Base-by-base conservation (phyloP, 169 alveolate species). In the Plasmodium yoelii region DNA sequence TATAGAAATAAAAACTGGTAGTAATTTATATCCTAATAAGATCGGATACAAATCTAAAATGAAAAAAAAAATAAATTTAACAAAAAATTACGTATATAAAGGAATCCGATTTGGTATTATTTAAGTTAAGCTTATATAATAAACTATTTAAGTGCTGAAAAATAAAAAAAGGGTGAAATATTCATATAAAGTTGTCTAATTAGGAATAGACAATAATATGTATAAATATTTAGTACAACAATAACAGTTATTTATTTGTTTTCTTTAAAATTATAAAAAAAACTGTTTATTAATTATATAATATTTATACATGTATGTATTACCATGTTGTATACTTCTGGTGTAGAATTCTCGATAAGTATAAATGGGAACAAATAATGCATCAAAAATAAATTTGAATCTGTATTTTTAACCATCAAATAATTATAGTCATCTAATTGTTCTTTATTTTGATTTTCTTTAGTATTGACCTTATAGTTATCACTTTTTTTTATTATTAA, bases 331-430 rank as follows among this genome's bases (percentile, higher is more conserved):
- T 18, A 44, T 26, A 9, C 15, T 42, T 67, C 34, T 68, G 65
- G 65, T 19, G 65, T 72, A 64, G 15, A 80, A 28, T 39, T 24
- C 15, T 80, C 90, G 24, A 80, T 59, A 60, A 80, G 80, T 47
- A 80, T 28, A 80, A 80, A 59, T 34, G 90, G 90, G 51, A 80
- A 80, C 46, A 80, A 65, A 67, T 80, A 80, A 47, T 80, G 90
- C 82, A 65, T 80, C 18, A 61, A 67, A 65, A 80, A 80, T 69
- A 80, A 64, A 80, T 80, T 80, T 59, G 80, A 55, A 24, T 80
- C 68, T 10, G 68, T 80, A 51, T 80, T 80, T 59, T 80, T 80
- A 9, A 80, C 56, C 90, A 80, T 80, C 90, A 80, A 42, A 60
- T 80, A 80, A 28, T 65, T 9, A 44, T 77, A 75, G 53, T 49